Conservation (phyloP, 177 flowering plant species). For the Tripterygium wilfordii region DNA sequence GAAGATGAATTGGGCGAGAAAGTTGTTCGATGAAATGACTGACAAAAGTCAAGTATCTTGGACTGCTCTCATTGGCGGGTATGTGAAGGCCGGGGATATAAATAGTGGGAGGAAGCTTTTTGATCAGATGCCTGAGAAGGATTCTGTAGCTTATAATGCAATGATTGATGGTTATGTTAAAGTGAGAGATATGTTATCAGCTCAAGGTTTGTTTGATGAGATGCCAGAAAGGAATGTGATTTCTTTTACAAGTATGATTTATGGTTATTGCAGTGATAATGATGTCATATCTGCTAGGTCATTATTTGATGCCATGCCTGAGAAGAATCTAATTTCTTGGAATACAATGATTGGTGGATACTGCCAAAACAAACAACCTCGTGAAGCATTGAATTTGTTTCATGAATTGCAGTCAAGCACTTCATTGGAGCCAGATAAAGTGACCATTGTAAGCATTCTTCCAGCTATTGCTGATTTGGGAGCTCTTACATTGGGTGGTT, state of each 20-base stretch:
- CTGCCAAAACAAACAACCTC: constrained; percentile 48
- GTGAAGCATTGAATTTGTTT: constrained; percentile 48
- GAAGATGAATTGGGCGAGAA: constrained; percentile 31
- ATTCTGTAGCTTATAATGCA: constrained; percentile 48
- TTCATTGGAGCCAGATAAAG: constrained; percentile 50
- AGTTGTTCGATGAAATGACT: constrained; percentile 69
- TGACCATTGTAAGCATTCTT: constrained; percentile 56
- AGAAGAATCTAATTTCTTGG: constrained; percentile 70
- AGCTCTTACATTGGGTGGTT: constrained; percentile 48
- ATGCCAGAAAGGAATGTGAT: constrained; percentile 61
- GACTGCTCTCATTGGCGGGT: constrained; percentile 65
- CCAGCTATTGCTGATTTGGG: constrained; percentile 74
- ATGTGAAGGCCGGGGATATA: constrained; percentile 52
- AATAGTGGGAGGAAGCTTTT: constrained; percentile 40
- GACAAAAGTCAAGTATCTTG: constrained; percentile 57
- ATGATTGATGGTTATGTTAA: constrained; percentile 68
- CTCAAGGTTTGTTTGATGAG: constrained; percentile 44
- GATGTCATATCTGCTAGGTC: constrained; percentile 45
- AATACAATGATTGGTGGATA: constrained; percentile 79
- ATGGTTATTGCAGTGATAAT: constrained; percentile 58
- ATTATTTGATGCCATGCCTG: constrained; percentile 63
- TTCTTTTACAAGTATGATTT: constrained; percentile 71
- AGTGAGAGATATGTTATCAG: constrained; percentile 43
- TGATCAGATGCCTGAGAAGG: constrained; percentile 48
- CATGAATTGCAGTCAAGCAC: constrained; percentile 40